phyloP scores from a whole-genome alignment of 148 eudicot genomes.

The Chenopodium album region DNA sequence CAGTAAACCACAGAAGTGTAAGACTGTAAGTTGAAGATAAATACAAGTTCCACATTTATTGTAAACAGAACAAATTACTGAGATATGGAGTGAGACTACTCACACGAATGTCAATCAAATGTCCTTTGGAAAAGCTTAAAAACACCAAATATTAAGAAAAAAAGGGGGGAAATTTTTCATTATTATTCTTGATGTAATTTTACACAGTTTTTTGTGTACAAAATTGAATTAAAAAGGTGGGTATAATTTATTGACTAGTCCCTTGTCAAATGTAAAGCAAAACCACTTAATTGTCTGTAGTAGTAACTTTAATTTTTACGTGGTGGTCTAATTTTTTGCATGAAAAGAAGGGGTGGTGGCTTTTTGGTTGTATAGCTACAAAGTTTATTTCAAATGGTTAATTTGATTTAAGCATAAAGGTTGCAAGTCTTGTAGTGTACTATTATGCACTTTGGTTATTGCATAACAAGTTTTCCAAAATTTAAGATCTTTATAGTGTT shows the following conservation, averaged over 20 bases:
- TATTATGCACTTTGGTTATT: no score
- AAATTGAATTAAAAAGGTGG: conserved; percentile 20
- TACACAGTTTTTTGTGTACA: conserved; percentile 15
- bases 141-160: not conserved
- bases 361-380: not conserved
- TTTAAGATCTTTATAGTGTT: no score
- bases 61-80: conserved; percentile 17
- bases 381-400: not conserved
- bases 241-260: conserved; percentile 26
- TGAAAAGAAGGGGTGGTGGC: conserved; percentile 31
- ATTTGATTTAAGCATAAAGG: no score
- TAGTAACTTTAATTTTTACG: conserved; percentile 13
- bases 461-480: no score
- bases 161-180: not conserved
- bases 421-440: no score
- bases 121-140: not conserved
- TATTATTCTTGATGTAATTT: not conserved
- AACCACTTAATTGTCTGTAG: conserved; percentile 18
- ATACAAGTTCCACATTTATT: conserved; percentile 11
- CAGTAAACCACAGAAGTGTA: conserved; percentile 12
- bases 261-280: conserved; percentile 24
- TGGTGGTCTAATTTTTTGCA: conserved; percentile 34
- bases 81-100: conserved; percentile 25
- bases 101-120: conserved; percentile 10
- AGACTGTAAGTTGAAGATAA: not conserved